Evolutionary conservation across 1,139 yeast species (phyloP), one percentile per base, ranked within the genome.

Genomic region (Saccharomyces hybrid): DNA sequence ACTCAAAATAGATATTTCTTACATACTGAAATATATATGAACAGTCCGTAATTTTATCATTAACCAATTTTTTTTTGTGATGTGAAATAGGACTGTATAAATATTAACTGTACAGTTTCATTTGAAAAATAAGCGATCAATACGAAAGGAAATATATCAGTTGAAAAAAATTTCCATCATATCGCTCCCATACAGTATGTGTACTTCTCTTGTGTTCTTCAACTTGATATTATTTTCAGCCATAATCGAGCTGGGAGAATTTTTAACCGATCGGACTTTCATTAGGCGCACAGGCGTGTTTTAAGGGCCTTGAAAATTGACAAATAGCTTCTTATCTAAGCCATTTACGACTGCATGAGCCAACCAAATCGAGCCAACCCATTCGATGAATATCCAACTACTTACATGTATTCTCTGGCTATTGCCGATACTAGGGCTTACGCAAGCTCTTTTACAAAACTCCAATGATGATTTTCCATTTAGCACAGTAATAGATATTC

Each of bases 401-500:
- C 9, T 38, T 9, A 38, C 7, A 38, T 38, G 11, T 6, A 38
- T 19, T 38, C 11, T 38, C 11, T 38, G 44, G 44, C 24, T 38
- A 11, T 21, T 38, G 44, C 44, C 44, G 44, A 38, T 38, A 38
- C 21, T 38, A 11, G 44, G 44, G 26, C 44, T 38, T 16, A 19
- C n/a, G 11, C 44, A 38, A 19, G 44, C 44, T 19, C 26, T 38
- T 38, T 24, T 9, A 19, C 44, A 38, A 19, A 16, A 19, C 24
- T 21, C 44, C 6, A 12, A 12, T 9, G 26, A 38, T 11, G 44
- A 38, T 38, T 38, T 19, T 38, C 44, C 44, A 19, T 68, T 63
- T 12, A 73, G 80, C 1, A 78, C 93, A 0, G 83, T 93, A 14
- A 76, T 91, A 1, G 98, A 93, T 66, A 71, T 90, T 8, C 74